Base-by-base conservation (phyloP, 2,329 filamentous ascomycete species). In the Neofusicoccum umdonicola region DNA sequence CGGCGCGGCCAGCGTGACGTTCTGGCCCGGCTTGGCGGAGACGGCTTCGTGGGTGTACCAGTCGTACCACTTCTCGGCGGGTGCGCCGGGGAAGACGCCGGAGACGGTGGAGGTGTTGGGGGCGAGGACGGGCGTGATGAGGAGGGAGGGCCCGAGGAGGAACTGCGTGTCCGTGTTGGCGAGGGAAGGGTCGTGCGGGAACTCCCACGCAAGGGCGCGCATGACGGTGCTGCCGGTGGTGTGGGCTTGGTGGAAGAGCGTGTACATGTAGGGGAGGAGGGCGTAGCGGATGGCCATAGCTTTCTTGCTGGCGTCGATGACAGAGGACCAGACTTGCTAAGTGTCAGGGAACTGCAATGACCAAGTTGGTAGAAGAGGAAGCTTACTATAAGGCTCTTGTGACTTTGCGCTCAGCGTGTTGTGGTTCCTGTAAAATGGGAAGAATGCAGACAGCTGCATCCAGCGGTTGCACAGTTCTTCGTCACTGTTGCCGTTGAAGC, bases 361-460 rank as follows among this genome's bases (percentile, higher is more conserved):
- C 11, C 2, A 37, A 44, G 34, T 6, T 12, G 15, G 8, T 4
- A 3, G 39, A 15, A 6, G 17, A 17, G 51, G 19, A 9, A 1
- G 15, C 51, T 54, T 56, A 52, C 66, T 67, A 71, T 90, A 93
- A 0, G 90, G 88, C 75, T 93, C 90, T 72, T 93, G 90, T 0
- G 84, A 73, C 58, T 82, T 82, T 11, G 87, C 84, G 0, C 81
- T 83, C 1, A 90, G 77, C 3, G 79, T 79, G 71, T 92, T 92
- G 80, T 93, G 90, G 76, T 92, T 92, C 31, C 90, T 83, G 78
- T 91, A 92, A 78, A 92, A 92, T 6, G 89, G 88, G 78, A 91
- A 91, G 81, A 92, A 92, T 11, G 89, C 89, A 0, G 82, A 85
- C 1, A 91, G 80, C 71, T 89, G 86, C 87, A 90, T 90, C 88